These are phyloP conservation scores for Russula emetica DNA, from an alignment of 768 basidiomycete genomes.

Conservation along the genomic window DNA sequence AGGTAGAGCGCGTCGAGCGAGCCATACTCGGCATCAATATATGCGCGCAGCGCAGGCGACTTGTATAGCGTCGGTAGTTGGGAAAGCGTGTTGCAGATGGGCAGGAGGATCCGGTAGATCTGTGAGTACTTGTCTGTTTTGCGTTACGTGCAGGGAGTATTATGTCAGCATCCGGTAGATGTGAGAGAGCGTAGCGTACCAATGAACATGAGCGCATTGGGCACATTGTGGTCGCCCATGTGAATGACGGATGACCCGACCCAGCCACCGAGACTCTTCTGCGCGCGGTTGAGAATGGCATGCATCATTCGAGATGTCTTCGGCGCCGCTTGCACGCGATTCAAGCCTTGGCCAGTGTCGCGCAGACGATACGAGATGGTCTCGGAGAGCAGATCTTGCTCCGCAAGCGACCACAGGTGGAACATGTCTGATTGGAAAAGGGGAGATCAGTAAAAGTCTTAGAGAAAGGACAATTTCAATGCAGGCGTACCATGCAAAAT, in stretches of 20 bases:
- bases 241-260: constrained; percentile 84
- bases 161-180: background rate
- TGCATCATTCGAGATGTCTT: constrained; percentile 93
- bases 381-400: constrained; percentile 77
- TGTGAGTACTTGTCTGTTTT: constrained; percentile 78
- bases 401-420: constrained; percentile 76
- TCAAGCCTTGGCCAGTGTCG: constrained; percentile 88
- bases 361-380: constrained; percentile 71
- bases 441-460: background rate
- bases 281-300: constrained; percentile 76
- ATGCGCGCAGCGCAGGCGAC: constrained; percentile 67
- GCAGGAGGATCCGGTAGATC: constrained; percentile 84
- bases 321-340: constrained; percentile 81
- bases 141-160: background rate
- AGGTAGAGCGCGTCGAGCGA: constrained; percentile 61
- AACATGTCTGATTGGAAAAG: constrained; percentile 71
- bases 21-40: constrained; percentile 81
- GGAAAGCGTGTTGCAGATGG: constrained; percentile 76
- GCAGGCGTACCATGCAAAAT: constrained; percentile 64
- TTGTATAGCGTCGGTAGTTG: constrained; percentile 63
- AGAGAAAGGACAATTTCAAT: background rate
- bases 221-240: constrained; percentile 84
- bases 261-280: constrained; percentile 77
- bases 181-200: constrained; percentile 38
- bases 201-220: constrained; percentile 83